phyloP scores from a whole-genome alignment of 1,284 basidiomycete species.

The Rhodotorula mucilaginosa region DNA sequence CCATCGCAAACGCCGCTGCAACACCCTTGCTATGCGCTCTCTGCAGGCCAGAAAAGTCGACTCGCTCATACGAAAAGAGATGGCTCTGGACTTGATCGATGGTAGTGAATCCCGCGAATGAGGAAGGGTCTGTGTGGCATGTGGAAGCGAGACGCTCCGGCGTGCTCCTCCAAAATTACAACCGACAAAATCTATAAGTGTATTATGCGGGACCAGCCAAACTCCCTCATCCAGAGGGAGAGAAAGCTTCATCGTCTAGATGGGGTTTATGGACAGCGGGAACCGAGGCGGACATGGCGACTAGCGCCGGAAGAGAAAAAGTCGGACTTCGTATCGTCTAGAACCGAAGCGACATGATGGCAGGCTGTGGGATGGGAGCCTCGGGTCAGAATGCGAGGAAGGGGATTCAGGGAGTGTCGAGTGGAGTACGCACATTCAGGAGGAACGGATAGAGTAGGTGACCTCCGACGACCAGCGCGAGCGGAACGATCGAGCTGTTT shows the following conservation, averaged over 20 bases:
- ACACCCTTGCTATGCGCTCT: no score
- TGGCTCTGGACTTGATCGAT: neutral
- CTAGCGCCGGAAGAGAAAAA: neutral
- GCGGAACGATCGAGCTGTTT: slow-evolving; percentile 13
- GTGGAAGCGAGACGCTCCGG: neutral
- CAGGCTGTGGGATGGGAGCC: slow-evolving; percentile 7
- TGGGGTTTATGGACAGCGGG: neutral
- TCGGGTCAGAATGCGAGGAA: neutral
- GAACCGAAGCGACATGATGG: slow-evolving; percentile 30
- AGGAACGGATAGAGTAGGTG: slow-evolving; percentile 31
- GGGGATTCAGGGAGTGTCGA: no score
- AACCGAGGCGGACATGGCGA: neutral
- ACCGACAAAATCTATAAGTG: neutral
- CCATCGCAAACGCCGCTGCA: no score
- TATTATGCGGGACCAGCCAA: neutral
- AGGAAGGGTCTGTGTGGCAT: neutral
- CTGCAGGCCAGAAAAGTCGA: no score
- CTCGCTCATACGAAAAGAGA: no score
- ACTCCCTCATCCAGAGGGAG: neutral
- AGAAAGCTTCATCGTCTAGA: neutral
- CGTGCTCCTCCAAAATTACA: no score
- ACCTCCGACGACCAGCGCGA: slow-evolving; percentile 17
- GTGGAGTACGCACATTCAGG: slow-evolving; percentile 6
- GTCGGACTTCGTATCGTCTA: neutral
- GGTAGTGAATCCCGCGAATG: no score